A percentile compares a stretch with the other conserved stretches of the same genome.
Conservation (phyloP, 2,329 filamentous ascomycete species). For the Fusarium subtropicale region DNA sequence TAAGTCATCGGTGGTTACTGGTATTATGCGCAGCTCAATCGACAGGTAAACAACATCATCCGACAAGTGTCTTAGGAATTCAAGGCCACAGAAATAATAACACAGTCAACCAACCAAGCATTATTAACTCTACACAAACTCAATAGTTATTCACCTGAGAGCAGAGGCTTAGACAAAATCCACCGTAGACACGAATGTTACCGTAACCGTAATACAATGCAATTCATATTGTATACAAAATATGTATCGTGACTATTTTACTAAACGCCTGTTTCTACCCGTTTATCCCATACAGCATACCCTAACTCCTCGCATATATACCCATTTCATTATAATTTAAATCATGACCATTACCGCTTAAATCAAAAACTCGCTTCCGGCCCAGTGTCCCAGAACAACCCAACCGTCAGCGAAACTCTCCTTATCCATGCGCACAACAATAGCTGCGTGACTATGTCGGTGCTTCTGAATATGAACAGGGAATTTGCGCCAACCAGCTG, state of each 20-base stretch:
- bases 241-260: neutral
- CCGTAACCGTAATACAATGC: neutral
- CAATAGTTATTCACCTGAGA: neutral
- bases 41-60: neutral
- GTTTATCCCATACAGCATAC: neutral
- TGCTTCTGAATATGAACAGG: conserved; percentile 81
- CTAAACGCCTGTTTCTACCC: conserved; percentile 19
- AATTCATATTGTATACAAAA: neutral
- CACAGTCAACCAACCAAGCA: neutral
- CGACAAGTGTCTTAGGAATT: neutral
- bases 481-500: conserved; percentile 72
- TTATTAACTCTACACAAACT: neutral
- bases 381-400: conserved; percentile 83
- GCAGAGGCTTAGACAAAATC: neutral
- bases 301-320: conserved; percentile 28
- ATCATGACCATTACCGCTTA: conserved; percentile 24
- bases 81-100: neutral
- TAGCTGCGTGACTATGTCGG: conserved; percentile 88
- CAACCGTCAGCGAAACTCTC: conserved; percentile 79
- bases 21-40: neutral
- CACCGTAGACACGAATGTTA: too few species aligned
- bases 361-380: conserved; percentile 74
- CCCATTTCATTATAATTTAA: neutral
- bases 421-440: conserved; percentile 81
- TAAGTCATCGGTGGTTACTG: neutral